Evolutionary conservation across 179 eudicot genomes (phyloP).

Genomic region (Corrigiola litoralis): DNA sequence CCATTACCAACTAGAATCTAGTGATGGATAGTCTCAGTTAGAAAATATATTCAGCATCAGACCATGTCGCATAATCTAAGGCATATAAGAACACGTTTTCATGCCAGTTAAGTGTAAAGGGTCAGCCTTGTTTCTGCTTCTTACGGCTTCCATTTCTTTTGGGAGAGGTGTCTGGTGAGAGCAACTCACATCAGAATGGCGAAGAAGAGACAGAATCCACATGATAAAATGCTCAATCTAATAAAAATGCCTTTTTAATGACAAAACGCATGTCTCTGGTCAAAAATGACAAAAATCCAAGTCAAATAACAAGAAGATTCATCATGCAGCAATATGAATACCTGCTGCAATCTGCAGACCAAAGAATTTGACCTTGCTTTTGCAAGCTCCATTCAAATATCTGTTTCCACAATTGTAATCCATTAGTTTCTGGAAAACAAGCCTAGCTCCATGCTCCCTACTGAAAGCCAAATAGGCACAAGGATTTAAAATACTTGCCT

Average conservation of each 20-base stretch:
- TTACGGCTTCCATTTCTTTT: too few relatives aligned
- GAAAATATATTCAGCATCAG: too few relatives aligned
- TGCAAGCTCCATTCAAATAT: conserved; percentile 98
- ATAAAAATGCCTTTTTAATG: neutral
- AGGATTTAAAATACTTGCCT: conserved; percentile 46
- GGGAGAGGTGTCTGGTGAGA: too few relatives aligned
- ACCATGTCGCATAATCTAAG: too few relatives aligned
- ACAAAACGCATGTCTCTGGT: neutral
- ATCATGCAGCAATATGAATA: conserved; percentile 20
- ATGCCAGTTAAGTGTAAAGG: neutral
- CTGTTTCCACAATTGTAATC: conserved; percentile 35
- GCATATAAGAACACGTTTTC: neutral
- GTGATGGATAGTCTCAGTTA: too few relatives aligned
- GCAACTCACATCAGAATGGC: neutral
- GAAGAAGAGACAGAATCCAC: neutral
- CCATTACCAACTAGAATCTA: too few relatives aligned
- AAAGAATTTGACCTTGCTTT: conserved; percentile 84
- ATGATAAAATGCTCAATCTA: neutral
- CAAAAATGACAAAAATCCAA: neutral
- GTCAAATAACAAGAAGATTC: neutral
- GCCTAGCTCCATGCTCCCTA: conserved; percentile 1
- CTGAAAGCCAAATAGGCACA: neutral
- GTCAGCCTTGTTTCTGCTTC: too few relatives aligned
- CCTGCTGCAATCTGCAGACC: conserved; percentile 98
- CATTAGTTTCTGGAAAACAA: conserved; percentile 6